Conservation (phyloP, 2,329 filamentous ascomycete species). For the Arthroderma sp. region DNA sequence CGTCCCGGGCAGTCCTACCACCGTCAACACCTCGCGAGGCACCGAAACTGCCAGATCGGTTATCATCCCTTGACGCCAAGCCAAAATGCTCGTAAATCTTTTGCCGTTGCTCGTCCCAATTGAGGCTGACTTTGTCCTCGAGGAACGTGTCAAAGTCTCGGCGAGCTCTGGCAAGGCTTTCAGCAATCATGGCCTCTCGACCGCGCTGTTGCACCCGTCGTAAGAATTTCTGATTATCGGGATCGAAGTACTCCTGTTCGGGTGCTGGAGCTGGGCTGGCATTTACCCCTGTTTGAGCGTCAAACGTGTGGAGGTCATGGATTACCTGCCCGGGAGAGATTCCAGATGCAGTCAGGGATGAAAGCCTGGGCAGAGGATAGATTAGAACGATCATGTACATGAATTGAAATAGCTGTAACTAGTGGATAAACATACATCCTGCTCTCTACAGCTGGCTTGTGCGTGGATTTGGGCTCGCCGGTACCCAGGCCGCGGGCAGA, state of each 20-base stretch:
- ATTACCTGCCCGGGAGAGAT: slow-evolving; percentile 78
- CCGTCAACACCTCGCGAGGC: slow-evolving; percentile 30
- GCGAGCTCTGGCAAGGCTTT: slow-evolving; percentile 79
- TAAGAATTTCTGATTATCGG: slow-evolving; percentile 58
- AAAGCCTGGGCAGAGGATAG: slow-evolving; percentile 50
- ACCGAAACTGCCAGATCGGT: slow-evolving; percentile 32
- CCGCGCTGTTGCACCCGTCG: slow-evolving; percentile 81
- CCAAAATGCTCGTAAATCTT: slow-evolving; percentile 96
- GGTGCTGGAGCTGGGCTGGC: slow-evolving; percentile 8
- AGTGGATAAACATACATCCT: slow-evolving; percentile 37
- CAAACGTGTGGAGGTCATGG: slow-evolving; percentile 72
- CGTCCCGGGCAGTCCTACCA: slow-evolving; percentile 28
- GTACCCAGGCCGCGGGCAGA: slow-evolving; percentile 67
- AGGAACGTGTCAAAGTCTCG: slow-evolving; percentile 88
- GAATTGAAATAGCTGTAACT: neutral
- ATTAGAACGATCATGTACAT: slow-evolving; percentile 1
- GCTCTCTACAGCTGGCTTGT: slow-evolving; percentile 33
- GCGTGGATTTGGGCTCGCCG: slow-evolving; percentile 40
- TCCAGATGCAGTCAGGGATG: slow-evolving; percentile 83
- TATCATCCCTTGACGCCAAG: slow-evolving; percentile 44
- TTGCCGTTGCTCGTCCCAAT: slow-evolving; percentile 89
- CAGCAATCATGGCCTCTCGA: slow-evolving; percentile 78
- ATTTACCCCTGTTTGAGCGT: slow-evolving; percentile 45
- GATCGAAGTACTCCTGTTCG: slow-evolving; percentile 37
- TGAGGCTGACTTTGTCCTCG: slow-evolving; percentile 86